phyloP scores from a whole-genome alignment of 2,329 filamentous ascomycete genomes.

The Bimuria novae-zelandiae region DNA sequence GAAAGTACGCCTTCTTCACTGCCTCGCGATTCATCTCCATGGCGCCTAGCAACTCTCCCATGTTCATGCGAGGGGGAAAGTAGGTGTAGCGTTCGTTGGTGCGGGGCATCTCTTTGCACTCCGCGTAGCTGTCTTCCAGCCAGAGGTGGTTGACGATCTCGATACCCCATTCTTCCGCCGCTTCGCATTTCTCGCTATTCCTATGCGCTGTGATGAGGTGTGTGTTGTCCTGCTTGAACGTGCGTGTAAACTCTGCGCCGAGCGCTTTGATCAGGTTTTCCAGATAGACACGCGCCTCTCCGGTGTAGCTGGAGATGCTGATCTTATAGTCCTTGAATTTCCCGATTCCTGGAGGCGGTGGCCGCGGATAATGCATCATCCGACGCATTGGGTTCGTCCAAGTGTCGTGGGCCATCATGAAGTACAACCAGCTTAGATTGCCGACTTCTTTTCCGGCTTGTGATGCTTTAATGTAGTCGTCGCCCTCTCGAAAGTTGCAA shows the following conservation, averaged over 20 bases:
- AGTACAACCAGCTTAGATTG: slow-evolving; percentile 91
- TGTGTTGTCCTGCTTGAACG: slow-evolving; percentile 92
- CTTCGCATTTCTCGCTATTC: slow-evolving; percentile 89
- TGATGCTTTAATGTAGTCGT: slow-evolving; percentile 76
- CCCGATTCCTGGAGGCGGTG: slow-evolving; percentile 71
- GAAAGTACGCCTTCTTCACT: slow-evolving; percentile 71
- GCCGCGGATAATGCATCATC: slow-evolving; percentile 87
- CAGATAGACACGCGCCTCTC: slow-evolving; percentile 88
- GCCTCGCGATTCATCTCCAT: slow-evolving; percentile 77
- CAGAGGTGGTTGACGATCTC: slow-evolving; percentile 92
- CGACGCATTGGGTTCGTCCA: slow-evolving; percentile 86
- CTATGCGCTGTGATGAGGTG: slow-evolving; percentile 91
- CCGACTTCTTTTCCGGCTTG: slow-evolving; percentile 81
- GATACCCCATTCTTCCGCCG: slow-evolving; percentile 90
- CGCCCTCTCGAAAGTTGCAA: slow-evolving; percentile 82
- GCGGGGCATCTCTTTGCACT: slow-evolving; percentile 75
- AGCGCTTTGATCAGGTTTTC: slow-evolving; percentile 86
- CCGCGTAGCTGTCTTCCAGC: slow-evolving; percentile 96
- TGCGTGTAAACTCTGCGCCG: slow-evolving; percentile 90
- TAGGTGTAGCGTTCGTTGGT: slow-evolving; percentile 78
- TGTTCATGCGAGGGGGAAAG: slow-evolving; percentile 86
- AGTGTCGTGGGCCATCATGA: slow-evolving; percentile 83
- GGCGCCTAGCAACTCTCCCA: slow-evolving; percentile 90
- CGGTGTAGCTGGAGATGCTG: slow-evolving; percentile 94
- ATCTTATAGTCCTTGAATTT: slow-evolving; percentile 79